Base-by-base conservation (phyloP, 345 rosid species). In the Pugionium cornutum region DNA sequence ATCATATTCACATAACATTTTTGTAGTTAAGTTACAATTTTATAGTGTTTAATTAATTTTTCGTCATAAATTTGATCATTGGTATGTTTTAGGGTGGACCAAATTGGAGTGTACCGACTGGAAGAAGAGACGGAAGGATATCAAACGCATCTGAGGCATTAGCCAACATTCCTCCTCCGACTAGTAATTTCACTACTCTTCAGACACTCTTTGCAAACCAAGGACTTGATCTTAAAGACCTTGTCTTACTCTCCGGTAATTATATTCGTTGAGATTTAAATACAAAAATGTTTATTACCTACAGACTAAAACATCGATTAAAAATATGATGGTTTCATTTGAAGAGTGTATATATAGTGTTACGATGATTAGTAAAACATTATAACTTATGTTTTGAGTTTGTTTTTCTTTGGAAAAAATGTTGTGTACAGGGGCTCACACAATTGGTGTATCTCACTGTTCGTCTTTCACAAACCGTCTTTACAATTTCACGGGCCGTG, bases 31-130 rank as follows among this genome's bases (percentile, higher is more conserved):
- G 36, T 34, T 34, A 18, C 18, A 4, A 65, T 59, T 58, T 34
- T n/a, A 35, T 11, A 5, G 6, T 39, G 3, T 11, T 32, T 11
- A 0, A 42, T 34, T 32, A 18, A 43, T 49, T 28, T 41, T 1
- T 29, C 25, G 34, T 33, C 56, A 10, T 33, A 40, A 3, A 6
- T 39, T 43, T 34, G 66, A 33, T 18, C 18, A 18, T 18, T 69
- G 61, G 47, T 70, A 37, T 63, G 30, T 46, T 45, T 25, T n/a
- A 66, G 91, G 98, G 94, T 36, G 98, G 96, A 60, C 97, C 95
- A 1, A 81, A 25, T 5, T 92, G 98, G 97, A 78, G 44, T n/a
- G 98, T 89, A 41, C 97, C 97, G 1, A 86, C 98, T 0, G 97
- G 91, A 0, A 36, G 97, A 63, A 76, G 94, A 77, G 96, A 92